These are phyloP conservation scores for Schizonepeta tenuifolia DNA, from an alignment of 257 asterid species.

Conservation along the genomic window DNA sequence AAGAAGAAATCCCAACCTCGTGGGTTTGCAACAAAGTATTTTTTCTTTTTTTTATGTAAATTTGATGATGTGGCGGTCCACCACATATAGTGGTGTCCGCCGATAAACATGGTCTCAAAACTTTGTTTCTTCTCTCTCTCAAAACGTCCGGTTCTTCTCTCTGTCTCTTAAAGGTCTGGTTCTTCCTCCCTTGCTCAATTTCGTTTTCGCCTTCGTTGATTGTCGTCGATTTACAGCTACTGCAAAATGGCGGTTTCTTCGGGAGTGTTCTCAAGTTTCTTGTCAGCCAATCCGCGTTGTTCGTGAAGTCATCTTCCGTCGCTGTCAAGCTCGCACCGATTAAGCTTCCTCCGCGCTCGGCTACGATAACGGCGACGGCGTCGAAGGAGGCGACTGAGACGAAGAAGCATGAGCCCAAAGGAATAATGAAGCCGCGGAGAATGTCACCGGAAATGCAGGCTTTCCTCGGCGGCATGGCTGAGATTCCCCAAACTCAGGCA, in stretches of 20 bases:
- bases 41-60: too few relatives aligned
- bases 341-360: conserved; percentile 36
- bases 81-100: too few relatives aligned
- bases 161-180: too few relatives aligned
- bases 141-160: too few relatives aligned
- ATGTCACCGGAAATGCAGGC: conserved; percentile 91
- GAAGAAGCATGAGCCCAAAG: conserved; percentile 77
- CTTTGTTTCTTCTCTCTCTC: too few relatives aligned
- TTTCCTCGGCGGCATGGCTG: conserved; percentile 78
- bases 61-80: too few relatives aligned
- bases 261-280: conserved; percentile 44
- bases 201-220: too few relatives aligned
- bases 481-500: conserved; percentile 82
- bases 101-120: too few relatives aligned
- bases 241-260: conserved; percentile 60
- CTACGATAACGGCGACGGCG: conserved; percentile 52
- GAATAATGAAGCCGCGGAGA: conserved; percentile 80
- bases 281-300: conserved; percentile 45
- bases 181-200: too few relatives aligned
- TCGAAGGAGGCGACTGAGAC: conserved; percentile 70
- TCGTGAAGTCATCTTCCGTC: conserved; percentile 36
- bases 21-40: too few relatives aligned
- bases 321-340: conserved; percentile 33
- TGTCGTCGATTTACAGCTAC: conserved; percentile 4
- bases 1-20: too few relatives aligned